Base-by-base conservation (phyloP, 2,329 filamentous ascomycete genomes). In the Endoconidiophora laricicola region DNA sequence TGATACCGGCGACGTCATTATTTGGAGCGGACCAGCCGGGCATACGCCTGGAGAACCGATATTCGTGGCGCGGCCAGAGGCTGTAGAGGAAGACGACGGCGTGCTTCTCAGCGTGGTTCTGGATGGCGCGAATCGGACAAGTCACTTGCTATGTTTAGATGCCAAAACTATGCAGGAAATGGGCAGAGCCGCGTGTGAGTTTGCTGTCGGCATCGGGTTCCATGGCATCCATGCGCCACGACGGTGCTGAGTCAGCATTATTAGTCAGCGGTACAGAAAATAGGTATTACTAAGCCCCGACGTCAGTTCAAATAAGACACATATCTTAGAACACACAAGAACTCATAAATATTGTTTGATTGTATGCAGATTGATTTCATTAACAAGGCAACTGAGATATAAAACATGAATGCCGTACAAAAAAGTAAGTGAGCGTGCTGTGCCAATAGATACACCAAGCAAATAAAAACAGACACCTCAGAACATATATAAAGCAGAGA, bases 31-130 rank as follows among this genome's bases (percentile, higher is more conserved):
- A 0, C 66, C 67, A 0, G 60, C 64, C 1, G 78, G 72, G 0
- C 79, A 85, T 57, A 80, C 78, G 0, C 81, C 82, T 0, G 76
- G 81, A 1, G 82, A 86, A 61, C 69, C 80, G 0, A 76, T 86
- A 29, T 86, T 85, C 54, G 68, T 86, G 1, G 65, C 71, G 1
- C 55, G 57, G 6, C 59, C 61, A 6, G 60, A 59, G 9, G 61
- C 65, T 10, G 65, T 62, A 1, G 68, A 65, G 0, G 79, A 83
- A 58, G 81, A 85, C 56, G 76, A 78, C 49, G 79, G 79, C 0
- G 71, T 78, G 1, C 50, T 83, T 18, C 58, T 83, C 51, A 75
- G 67, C 44, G 71, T 85, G 1, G 73, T 85, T 3, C 66, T 85
- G 2, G 76, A 86, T 58, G 78, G 79, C 0, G 58, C 62, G n/a